These are phyloP conservation scores for Camptophora hylomeconis DNA, from an alignment of 2,329 filamentous ascomycete species.

Conservation along the genomic window DNA sequence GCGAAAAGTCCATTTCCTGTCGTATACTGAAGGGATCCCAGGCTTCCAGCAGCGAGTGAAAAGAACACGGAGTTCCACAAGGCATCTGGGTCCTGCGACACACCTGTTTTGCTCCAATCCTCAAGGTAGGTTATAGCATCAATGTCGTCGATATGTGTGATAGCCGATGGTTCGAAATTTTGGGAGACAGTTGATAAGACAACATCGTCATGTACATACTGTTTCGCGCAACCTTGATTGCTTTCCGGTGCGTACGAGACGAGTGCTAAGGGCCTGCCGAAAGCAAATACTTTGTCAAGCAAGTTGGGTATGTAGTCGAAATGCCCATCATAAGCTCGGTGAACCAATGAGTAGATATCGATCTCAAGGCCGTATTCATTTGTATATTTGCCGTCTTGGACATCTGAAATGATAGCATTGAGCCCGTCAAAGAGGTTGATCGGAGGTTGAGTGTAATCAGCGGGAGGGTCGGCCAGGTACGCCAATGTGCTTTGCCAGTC, in stretches of 20 bases:
- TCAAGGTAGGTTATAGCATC: slow-evolving; percentile 19
- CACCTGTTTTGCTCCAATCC: slow-evolving; percentile 10
- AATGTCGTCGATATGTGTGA: slow-evolving; percentile 21
- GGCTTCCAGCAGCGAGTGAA: slow-evolving; percentile 2
- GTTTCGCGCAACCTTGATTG: slow-evolving; percentile 5
- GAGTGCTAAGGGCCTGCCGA: slow-evolving; percentile 8
- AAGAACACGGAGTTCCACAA: slow-evolving; percentile 23
- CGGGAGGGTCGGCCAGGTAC: slow-evolving; percentile 39
- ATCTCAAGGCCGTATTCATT: slow-evolving; percentile 44
- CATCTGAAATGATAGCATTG: slow-evolving; percentile 31
- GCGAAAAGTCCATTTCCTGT: slow-evolving; percentile 3
- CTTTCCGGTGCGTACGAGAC: slow-evolving; percentile 7
- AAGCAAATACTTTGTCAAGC: slow-evolving; percentile 5
- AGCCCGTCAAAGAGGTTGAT: slow-evolving; percentile 37
- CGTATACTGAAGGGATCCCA: slow-evolving; percentile 2
- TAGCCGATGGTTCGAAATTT: slow-evolving; percentile 17
- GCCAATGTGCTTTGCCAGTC: slow-evolving; percentile 38
- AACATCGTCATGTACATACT: slow-evolving; percentile 4
- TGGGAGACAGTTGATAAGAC: slow-evolving; percentile 1
- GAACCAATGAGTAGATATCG: slow-evolving; percentile 41
- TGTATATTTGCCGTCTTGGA: slow-evolving; percentile 29
- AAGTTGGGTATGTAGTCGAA: slow-evolving; percentile 21
- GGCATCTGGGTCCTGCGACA: slow-evolving; percentile 21
- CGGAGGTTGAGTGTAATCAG: slow-evolving; percentile 35
- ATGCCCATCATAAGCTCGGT: slow-evolving; percentile 51